phyloP scores from a whole-genome alignment of 2,329 filamentous ascomycete species.

The Fusarium compactum region DNA sequence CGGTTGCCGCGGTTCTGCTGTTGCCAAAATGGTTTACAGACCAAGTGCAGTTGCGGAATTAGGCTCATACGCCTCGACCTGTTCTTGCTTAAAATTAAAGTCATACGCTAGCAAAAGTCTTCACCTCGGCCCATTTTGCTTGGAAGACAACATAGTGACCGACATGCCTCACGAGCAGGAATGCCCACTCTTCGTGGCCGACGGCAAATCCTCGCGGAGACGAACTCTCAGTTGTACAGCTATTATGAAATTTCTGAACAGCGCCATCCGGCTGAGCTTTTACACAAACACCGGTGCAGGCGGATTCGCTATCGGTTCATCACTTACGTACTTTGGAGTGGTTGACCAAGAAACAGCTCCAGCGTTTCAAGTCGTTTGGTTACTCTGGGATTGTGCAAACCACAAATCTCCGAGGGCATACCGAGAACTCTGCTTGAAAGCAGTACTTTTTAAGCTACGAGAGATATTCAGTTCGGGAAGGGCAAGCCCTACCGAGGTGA shows the following conservation, averaged over 20 bases:
- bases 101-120: neutral
- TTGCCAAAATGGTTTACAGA: neutral
- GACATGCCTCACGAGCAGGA: neutral
- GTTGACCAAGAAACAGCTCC: neutral
- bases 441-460: neutral
- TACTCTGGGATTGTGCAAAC: too few relatives aligned
- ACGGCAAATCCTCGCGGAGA: fast-evolving
- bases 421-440: neutral
- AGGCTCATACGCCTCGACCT: neutral
- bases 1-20: fast-evolving
- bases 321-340: neutral
- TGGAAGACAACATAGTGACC: neutral
- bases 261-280: neutral
- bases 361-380: neutral
- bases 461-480: neutral
- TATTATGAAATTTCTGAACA: neutral
- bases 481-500: neutral
- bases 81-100: neutral
- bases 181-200: neutral
- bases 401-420: too few relatives aligned
- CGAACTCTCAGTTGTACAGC: neutral
- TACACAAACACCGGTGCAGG: neutral
- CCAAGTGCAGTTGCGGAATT: neutral
- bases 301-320: neutral
- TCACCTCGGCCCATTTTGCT: neutral